A percentile compares a stretch with the other conserved stretches of the same genome.
Evolutionary conservation across 148 eudicot genomes (phyloP).

Genomic region (Nepenthes mirabilis): DNA sequence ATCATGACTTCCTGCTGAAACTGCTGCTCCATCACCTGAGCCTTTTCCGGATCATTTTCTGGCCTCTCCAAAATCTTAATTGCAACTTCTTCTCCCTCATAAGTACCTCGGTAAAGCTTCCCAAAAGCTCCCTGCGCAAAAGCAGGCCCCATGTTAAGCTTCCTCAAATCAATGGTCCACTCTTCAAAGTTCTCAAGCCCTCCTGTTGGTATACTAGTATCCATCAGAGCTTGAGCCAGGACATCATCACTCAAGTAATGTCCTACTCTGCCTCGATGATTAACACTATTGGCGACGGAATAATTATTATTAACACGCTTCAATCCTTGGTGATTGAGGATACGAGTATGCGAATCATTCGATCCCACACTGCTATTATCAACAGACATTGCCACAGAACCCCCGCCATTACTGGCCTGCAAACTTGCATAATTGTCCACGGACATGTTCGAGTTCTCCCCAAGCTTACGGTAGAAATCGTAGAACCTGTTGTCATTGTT

Average conservation of each 20-base stretch:
- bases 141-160: constrained; percentile 79
- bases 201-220: constrained; percentile 53
- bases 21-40: constrained; percentile 91
- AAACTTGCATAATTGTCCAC: constrained; percentile 68
- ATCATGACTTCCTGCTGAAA: constrained; percentile 99
- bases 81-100: constrained; percentile 91
- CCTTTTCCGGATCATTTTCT: constrained; percentile 77
- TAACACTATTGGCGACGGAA: constrained; percentile 57
- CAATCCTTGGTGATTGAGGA: constrained; percentile 68
- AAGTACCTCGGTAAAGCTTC: constrained; percentile 87
- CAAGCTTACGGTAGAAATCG: constrained; percentile 77
- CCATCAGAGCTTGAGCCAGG: constrained; percentile 83
- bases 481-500: constrained; percentile 55
- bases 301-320: constrained; percentile 57
- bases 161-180: constrained; percentile 92
- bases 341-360: constrained; percentile 80
- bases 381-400: constrained; percentile 89
- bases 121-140: constrained; percentile 99
- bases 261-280: constrained; percentile 57
- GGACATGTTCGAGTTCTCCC: constrained; percentile 89
- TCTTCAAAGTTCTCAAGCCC: constrained; percentile 85
- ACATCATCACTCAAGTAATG: constrained; percentile 90
- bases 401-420: constrained; percentile 84
- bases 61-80: constrained; percentile 96
- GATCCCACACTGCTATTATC: constrained; percentile 95